phyloP scores from a whole-genome alignment of 78 protist genomes.

The Anaeramoeba flamelloides region DNA sequence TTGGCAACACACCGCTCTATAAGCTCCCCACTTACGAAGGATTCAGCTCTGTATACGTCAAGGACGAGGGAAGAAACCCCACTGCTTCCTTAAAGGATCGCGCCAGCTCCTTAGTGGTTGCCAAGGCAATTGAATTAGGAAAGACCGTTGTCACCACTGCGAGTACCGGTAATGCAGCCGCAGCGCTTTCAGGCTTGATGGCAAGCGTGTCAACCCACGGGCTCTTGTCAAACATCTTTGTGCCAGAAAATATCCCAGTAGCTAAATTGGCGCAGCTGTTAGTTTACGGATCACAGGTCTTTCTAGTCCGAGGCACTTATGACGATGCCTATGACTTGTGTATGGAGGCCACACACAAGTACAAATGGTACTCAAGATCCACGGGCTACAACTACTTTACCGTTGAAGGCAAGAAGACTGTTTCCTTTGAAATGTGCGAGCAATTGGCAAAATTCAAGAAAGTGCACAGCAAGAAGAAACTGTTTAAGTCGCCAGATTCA shows the following conservation, averaged over 20 bases:
- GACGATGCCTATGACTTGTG: slow-evolving; percentile 26
- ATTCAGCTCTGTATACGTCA: slow-evolving; percentile 14
- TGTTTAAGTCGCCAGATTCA: slow-evolving; percentile 27
- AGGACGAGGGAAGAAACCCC: slow-evolving; percentile 37
- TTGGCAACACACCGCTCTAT: not conserved
- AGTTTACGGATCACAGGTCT: slow-evolving; percentile 13
- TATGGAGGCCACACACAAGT: not conserved
- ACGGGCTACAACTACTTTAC: slow-evolving; percentile 35
- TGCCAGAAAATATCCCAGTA: slow-evolving; percentile 20
- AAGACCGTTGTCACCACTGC: slow-evolving; percentile 20
- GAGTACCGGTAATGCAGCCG: too few species aligned
- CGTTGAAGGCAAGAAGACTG: slow-evolving; percentile 38
- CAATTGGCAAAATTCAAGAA: slow-evolving; percentile 17
- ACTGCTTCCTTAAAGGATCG: slow-evolving; percentile 33
- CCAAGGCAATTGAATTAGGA: not conserved
- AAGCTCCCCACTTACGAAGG: not conserved
- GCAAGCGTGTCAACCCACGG: not conserved
- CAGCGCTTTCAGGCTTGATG: too few species aligned
- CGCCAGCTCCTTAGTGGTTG: slow-evolving; percentile 21
- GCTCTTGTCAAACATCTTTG: slow-evolving; percentile 9
- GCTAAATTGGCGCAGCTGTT: slow-evolving; percentile 31
- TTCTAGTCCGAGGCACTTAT: slow-evolving; percentile 29
- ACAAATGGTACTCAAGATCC: slow-evolving; percentile 20
- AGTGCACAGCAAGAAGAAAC: not conserved
- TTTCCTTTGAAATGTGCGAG: slow-evolving; percentile 33